Percentiles rank a stretch among this genome's conserved stretches.
phyloP scores from a whole-genome alignment of 495 filamentous ascomycete species.

The Physcia stellaris region DNA sequence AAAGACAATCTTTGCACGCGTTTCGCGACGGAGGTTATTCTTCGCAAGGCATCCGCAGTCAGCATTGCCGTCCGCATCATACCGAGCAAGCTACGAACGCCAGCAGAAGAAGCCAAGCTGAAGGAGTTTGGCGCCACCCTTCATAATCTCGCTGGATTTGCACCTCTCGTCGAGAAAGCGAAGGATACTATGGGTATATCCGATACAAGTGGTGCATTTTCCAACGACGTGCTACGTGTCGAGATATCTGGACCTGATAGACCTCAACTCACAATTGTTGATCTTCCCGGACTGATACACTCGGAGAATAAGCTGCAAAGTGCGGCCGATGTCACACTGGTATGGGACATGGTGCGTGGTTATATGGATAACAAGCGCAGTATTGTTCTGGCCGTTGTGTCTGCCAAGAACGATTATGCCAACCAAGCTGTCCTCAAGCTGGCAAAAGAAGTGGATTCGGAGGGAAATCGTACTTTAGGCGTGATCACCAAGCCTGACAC shows the following conservation, averaged over 20 bases:
- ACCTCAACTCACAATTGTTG: conserved; percentile 7
- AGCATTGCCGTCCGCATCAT: conserved; percentile 1
- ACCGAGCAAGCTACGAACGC: no score
- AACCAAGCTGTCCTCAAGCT: conserved; percentile 34
- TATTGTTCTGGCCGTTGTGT: conserved; percentile 37
- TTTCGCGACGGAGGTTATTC: conserved; percentile 24
- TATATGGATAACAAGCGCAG: conserved; percentile 13
- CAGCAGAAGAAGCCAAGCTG: no score
- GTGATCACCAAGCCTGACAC: conserved; percentile 45
- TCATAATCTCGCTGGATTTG: no score
- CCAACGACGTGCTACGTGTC: conserved; percentile 34
- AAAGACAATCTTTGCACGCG: conserved; percentile 20
- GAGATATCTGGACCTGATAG: conserved; percentile 42
- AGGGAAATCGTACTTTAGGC: conserved; percentile 38
- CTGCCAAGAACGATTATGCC: conserved; percentile 34
- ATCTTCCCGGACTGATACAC: conserved; percentile 15
- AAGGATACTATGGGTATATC: conserved; percentile 39
- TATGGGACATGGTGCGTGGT: conserved; percentile 3
- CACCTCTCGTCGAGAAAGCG: conserved; percentile 35
- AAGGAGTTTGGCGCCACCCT: no score
- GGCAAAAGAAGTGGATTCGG: conserved; percentile 27
- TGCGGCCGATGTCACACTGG: conserved; percentile 5
- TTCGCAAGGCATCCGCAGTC: conserved; percentile 5
- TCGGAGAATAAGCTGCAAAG: conserved; percentile 7
- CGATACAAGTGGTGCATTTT: conserved; percentile 24